A percentile compares a stretch with the other conserved stretches of the same genome.
phyloP scores from a whole-genome alignment of 2,329 filamentous ascomycete species.

The Alternaria novae-zelandiae region DNA sequence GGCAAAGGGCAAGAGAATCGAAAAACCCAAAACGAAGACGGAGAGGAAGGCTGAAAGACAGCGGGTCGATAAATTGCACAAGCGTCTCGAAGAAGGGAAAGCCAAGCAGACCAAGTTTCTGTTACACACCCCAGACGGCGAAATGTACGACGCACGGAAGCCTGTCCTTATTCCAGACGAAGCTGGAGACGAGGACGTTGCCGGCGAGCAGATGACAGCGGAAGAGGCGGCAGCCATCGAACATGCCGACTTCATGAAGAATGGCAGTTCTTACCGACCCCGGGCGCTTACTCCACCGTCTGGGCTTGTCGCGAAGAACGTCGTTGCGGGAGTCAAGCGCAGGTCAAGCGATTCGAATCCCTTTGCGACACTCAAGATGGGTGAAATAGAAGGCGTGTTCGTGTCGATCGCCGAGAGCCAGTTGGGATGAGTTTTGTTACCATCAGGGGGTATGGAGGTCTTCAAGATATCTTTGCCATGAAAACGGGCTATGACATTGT shows the following conservation, averaged over 20 bases:
- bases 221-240: background rate
- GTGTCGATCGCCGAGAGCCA: background rate
- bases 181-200: background rate
- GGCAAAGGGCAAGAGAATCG: background rate
- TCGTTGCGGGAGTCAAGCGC: background rate
- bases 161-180: background rate
- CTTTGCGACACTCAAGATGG: background rate
- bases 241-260: background rate
- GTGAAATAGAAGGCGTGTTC: background rate
- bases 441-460: background rate
- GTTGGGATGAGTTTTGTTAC: background rate
- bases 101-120: background rate
- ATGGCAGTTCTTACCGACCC: background rate
- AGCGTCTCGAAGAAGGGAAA: background rate
- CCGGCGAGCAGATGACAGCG: background rate
- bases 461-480: background rate
- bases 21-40: background rate
- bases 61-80: background rate
- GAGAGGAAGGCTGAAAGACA: background rate
- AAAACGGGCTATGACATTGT: background rate
- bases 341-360: background rate
- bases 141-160: background rate
- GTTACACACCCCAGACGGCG: constrained; percentile 1
- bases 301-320: background rate
- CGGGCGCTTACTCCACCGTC: background rate